These are phyloP conservation scores for Gossypium mustelinum DNA, from an alignment of 345 rosid species.

Conservation along the genomic window DNA sequence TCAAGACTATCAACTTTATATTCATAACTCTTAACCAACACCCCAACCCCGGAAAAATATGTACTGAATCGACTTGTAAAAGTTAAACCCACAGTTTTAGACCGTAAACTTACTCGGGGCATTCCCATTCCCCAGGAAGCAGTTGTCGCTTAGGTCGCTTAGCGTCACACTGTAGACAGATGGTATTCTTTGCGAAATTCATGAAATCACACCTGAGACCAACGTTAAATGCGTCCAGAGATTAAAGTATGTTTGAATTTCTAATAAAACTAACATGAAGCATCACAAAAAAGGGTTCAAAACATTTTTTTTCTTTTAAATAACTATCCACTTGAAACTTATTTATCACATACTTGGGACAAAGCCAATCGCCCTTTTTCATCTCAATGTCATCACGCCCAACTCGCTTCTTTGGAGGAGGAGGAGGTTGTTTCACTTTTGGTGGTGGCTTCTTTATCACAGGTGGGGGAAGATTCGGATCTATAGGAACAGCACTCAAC, in stretches of 20 bases:
- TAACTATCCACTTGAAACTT: not conserved
- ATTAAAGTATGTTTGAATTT: not conserved
- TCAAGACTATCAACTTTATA: not conserved
- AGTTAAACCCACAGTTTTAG: not conserved
- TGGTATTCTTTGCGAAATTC: constrained; percentile 93
- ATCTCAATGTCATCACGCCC: constrained; percentile 96
- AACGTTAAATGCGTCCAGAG: constrained; percentile 15
- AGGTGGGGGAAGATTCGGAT: constrained; percentile 95
- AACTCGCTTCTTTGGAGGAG: constrained; percentile 78
- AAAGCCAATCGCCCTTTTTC: constrained; percentile 99
- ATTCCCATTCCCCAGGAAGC: constrained; percentile 99
- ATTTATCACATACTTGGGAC: constrained; percentile 67
- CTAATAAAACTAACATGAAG: constrained; percentile 4
- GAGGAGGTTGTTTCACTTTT: constrained; percentile 95
- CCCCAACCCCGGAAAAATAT: not conserved
- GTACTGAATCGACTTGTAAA: not conserved
- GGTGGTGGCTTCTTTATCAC: constrained; percentile 80
- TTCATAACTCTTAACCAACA: no score
- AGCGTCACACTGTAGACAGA: constrained; percentile 95
- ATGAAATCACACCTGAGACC: constrained; percentile 84
- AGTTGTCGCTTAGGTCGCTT: constrained; percentile 93
- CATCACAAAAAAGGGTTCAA: not conserved
- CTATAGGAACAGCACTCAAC: constrained; percentile 86
- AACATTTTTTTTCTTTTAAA: not conserved
- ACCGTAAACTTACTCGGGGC: constrained; percentile 74